Conservation (phyloP, 129 eudicot species). For the Artemisia tridentata region DNA sequence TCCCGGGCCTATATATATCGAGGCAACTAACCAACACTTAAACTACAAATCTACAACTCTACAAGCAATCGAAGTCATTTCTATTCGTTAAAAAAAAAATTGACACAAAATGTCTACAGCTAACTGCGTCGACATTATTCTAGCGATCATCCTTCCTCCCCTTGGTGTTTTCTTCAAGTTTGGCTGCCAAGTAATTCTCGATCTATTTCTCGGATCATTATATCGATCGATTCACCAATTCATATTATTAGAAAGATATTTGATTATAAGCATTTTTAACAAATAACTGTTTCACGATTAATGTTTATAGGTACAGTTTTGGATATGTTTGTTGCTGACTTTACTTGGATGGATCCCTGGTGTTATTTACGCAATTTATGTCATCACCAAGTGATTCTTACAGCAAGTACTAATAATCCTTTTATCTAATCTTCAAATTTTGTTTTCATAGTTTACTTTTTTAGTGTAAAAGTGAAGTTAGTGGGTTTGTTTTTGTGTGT, state of each 20-base stretch:
- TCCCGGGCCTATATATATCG: constrained; percentile 18
- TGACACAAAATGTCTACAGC: constrained; percentile 33
- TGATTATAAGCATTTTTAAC: too few relatives aligned
- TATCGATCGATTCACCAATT: too few relatives aligned
- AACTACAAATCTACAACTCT: background rate
- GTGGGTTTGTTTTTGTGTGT: too few relatives aligned
- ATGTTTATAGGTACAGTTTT: constrained; percentile 43
- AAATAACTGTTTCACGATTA: background rate
- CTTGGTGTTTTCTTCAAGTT: constrained; percentile 87
- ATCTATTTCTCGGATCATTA: too few relatives aligned
- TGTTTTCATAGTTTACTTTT: too few relatives aligned
- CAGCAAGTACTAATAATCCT: too few relatives aligned
- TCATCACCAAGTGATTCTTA: constrained; percentile 39
- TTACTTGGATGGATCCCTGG: constrained; percentile 58
- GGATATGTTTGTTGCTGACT: constrained; percentile 51
- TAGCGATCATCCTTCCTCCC: constrained; percentile 90
- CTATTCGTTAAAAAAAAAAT: background rate
- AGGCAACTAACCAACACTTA: background rate
- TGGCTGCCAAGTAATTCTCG: constrained; percentile 51
- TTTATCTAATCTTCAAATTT: too few relatives aligned
- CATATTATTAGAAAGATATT: too few relatives aligned
- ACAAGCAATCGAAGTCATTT: background rate
- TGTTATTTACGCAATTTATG: constrained; percentile 49
- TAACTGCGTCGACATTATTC: constrained; percentile 58
- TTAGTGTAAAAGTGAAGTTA: too few relatives aligned